Base-by-base conservation (phyloP, 2,329 filamentous ascomycete genomes). In the Massarina eburnea region DNA sequence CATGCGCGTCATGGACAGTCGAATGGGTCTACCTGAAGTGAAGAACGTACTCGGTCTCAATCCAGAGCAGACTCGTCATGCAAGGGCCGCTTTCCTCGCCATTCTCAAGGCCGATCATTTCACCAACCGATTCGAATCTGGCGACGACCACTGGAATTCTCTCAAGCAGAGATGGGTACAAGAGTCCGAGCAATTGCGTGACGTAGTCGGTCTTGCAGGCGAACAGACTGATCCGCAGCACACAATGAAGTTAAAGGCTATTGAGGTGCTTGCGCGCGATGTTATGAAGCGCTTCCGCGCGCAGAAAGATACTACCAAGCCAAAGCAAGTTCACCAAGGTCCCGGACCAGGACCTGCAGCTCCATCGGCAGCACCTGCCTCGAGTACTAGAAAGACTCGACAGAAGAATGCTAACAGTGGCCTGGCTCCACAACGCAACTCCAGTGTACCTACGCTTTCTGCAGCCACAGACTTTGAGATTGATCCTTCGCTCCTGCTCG, bases 261-360 rank as follows among this genome's bases (percentile, higher is more conserved):
- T 91, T 37, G 86, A 91, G 50, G 76, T 87, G 0, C 71, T 94
- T 3, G 86, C 86, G 41, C 79, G 84, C 41, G 88, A 92, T 68
- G 85, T 89, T 15, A 85, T 89, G 79, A 91, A 91, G 71, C 79
- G 89, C 38, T 76, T 87, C 42, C 80, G 85, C 27, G 85, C 89
- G 57, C 84, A 88, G 52, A 80, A 81, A 48, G 75, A 80, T 44
- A 74, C 83, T 57, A 73, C 73, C 12, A 73, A 73, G 44, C 73
- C 68, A 62, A 74, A 71, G 55, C 59, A 68, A 35, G 36, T 55
- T 21, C 64, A 70, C 46, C 51, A 64, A 41, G 73, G 72, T 4
- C 72, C 72, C 4, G 73, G 72, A 1, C 73, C 74, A 0, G 72
- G 71, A 1, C 70, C 73, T 38, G 71, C 71, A 41, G 57, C 58